Evolutionary conservation across 805 yeast species (phyloP).

Genomic region (Pichia pseudocactophila): DNA sequence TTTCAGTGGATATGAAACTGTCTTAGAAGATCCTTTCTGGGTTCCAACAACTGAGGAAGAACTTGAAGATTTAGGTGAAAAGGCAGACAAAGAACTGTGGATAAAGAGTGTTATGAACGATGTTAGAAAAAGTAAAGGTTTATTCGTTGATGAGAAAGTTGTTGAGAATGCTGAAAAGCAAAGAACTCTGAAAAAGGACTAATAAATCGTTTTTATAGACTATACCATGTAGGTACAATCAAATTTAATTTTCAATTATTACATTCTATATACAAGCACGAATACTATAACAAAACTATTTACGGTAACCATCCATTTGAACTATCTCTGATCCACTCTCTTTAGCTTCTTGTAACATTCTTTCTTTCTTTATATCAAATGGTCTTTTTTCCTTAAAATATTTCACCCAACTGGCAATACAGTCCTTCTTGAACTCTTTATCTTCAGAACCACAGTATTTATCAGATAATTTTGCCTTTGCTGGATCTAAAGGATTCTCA

Average conservation of each 20-base stretch:
- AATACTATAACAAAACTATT: conserved; percentile 6
- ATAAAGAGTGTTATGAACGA: conserved; percentile 81
- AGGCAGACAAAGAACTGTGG: conserved; percentile 73
- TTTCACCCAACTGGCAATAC: conserved; percentile 81
- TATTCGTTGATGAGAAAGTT: conserved; percentile 82
- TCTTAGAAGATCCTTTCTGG: conserved; percentile 97
- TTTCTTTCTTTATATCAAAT: conserved; percentile 61
- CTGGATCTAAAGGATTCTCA: conserved; percentile 57
- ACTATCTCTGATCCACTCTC: conserved; percentile 47
- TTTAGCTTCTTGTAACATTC: conserved; percentile 61
- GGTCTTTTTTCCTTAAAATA: conserved; percentile 88
- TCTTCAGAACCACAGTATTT: conserved; percentile 50
- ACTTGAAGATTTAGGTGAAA: conserved; percentile 84
- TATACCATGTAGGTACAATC: too few species aligned
- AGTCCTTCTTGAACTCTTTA: conserved; percentile 55
- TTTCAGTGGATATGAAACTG: conserved; percentile 77
- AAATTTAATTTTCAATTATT: too few species aligned
- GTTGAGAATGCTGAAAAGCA: conserved; percentile 92
- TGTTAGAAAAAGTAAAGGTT: conserved; percentile 79
- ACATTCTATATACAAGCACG: not conserved
- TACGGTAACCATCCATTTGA: conserved; percentile 22
- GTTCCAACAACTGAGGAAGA: conserved; percentile 97
- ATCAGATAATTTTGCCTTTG: conserved; percentile 31
- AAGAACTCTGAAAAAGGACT: conserved; percentile 73
- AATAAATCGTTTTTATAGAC: not conserved